phyloP scores from a whole-genome alignment of 768 basidiomycete genomes.

The Boletus sp. region DNA sequence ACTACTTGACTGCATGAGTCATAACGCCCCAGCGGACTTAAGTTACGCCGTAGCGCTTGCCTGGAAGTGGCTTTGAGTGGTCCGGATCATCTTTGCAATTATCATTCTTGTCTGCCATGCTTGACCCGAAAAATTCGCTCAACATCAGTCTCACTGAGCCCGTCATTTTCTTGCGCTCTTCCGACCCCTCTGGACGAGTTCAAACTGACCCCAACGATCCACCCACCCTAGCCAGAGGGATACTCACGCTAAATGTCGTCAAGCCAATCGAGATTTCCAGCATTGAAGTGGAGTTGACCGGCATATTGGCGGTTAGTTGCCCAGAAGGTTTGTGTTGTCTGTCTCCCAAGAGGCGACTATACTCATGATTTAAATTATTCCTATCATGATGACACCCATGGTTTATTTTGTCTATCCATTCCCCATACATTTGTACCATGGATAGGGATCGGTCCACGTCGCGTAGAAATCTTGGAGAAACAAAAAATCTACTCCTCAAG shows the following conservation, averaged over 20 bases:
- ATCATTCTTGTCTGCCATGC: conserved; percentile 7
- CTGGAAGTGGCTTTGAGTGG: background rate
- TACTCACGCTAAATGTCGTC: conserved; percentile 58
- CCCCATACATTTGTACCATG: background rate
- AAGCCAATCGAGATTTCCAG: conserved; percentile 86
- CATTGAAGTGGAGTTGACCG: conserved; percentile 79
- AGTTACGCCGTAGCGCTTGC: background rate
- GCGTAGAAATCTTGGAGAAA: conserved; percentile 74
- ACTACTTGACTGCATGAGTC: background rate
- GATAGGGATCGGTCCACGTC: conserved; percentile 61
- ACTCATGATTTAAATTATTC: background rate
- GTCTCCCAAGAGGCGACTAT: background rate
- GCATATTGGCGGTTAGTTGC: conserved; percentile 67
- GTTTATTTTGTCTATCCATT: background rate
- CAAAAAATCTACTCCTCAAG: conserved; percentile 70
- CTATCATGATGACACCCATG: background rate
- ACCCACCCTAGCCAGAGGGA: conserved; percentile 61
- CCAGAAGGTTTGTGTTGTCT: conserved; percentile 69
- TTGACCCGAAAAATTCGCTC: conserved; percentile 41
- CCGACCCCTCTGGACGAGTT: conserved; percentile 45
- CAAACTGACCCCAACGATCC: conserved; percentile 43
- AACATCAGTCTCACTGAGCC: conserved; percentile 69
- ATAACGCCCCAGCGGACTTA: background rate
- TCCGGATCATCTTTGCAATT: background rate
- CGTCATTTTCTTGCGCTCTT: conserved; percentile 63